These are phyloP conservation scores for Globisporangium perplexum DNA, from an alignment of 352 stramenopile genomes.

Conservation along the genomic window DNA sequence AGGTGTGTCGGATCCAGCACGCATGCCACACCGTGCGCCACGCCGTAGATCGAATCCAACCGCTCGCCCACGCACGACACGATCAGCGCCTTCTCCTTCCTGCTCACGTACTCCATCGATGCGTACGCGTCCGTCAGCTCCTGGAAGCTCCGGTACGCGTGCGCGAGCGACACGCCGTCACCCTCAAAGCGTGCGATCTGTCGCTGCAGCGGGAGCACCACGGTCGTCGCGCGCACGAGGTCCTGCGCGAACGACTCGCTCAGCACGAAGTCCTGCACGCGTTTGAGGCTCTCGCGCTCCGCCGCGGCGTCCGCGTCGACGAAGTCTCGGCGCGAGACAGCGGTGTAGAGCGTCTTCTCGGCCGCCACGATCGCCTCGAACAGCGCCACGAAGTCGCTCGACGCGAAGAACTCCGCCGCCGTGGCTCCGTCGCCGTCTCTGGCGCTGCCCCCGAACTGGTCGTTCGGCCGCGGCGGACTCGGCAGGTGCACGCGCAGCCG, in stretches of 20 bases:
- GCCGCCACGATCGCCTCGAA: slow-evolving; percentile 45
- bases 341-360: slow-evolving; percentile 42
- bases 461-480: slow-evolving; percentile 16
- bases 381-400: slow-evolving; percentile 17
- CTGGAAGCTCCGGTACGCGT: slow-evolving; percentile 44
- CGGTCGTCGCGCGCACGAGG: slow-evolving; percentile 43
- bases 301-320: slow-evolving; percentile 27
- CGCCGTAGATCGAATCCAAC: slow-evolving; percentile 57
- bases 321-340: slow-evolving; percentile 60
- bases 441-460: background rate
- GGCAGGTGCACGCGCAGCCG: slow-evolving; percentile 2
- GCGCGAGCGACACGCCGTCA: slow-evolving; percentile 36
- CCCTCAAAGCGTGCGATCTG: slow-evolving; percentile 43
- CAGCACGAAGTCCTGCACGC: slow-evolving; percentile 63
- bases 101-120: slow-evolving; percentile 55
- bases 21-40: slow-evolving; percentile 55
- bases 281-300: slow-evolving; percentile 41
- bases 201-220: slow-evolving; percentile 50
- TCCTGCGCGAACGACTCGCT: slow-evolving; percentile 57
- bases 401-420: background rate
- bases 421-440: background rate
- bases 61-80: slow-evolving; percentile 56
- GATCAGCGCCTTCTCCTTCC: slow-evolving; percentile 73
- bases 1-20: slow-evolving; percentile 53
- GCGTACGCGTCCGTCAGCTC: slow-evolving; percentile 41